Conservation (phyloP, 2,329 filamentous ascomycete species). For the Exophiala phaeomuriformis region DNA sequence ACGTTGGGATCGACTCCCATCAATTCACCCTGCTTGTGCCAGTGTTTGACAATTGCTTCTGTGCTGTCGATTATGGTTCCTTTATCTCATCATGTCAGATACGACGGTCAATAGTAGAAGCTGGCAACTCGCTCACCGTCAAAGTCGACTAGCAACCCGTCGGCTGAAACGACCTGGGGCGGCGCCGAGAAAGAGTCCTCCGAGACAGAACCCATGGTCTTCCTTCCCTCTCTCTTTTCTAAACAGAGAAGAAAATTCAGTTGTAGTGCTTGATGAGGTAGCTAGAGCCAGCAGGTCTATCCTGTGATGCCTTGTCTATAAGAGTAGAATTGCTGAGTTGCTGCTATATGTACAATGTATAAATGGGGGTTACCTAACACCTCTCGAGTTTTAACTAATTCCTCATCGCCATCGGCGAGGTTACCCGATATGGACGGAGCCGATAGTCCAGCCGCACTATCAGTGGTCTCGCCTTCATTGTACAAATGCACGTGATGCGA, state of each 20-base stretch:
- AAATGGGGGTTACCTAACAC: too few species aligned
- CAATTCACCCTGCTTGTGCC: constrained; percentile 59
- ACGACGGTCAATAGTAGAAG: neutral
- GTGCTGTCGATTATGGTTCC: constrained; percentile 44
- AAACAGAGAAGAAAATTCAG: too few species aligned
- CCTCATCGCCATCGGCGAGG: neutral
- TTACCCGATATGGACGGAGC: neutral
- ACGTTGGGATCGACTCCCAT: constrained; percentile 76
- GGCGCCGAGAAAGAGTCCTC: constrained; percentile 37
- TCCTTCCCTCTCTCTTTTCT: neutral
- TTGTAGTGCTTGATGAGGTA: too few species aligned
- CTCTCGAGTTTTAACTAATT: neutral
- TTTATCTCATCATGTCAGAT: neutral
- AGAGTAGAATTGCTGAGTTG: neutral
- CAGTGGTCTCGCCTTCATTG: neutral
- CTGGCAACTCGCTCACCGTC: constrained; percentile 29
- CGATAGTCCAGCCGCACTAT: neutral
- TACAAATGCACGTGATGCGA: neutral
- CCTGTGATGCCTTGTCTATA: neutral
- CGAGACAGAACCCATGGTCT: constrained; percentile 29
- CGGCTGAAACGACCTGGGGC: constrained; percentile 34
- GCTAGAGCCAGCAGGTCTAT: neutral
- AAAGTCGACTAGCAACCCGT: constrained; percentile 43
- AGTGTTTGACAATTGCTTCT: constrained; percentile 56
- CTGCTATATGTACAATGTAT: too few species aligned